These are phyloP conservation scores for Mortierella sp. DNA, from an alignment of 371 early-diverging fungal genomes.

Conservation along the genomic window DNA sequence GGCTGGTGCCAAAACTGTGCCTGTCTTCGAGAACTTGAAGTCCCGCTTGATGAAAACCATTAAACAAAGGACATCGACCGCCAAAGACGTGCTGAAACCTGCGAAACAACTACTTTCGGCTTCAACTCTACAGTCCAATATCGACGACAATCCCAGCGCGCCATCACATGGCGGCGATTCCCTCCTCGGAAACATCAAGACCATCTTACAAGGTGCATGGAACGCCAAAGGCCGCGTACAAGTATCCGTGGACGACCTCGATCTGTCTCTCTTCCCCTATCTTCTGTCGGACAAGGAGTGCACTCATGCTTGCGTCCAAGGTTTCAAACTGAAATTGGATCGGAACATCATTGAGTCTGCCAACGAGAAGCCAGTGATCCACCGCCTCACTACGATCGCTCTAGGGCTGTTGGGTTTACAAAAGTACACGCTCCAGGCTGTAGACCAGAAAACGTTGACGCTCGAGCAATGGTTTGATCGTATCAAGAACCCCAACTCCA, in stretches of 20 bases:
- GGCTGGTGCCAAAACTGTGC: constrained; percentile 47
- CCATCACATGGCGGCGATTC: neutral
- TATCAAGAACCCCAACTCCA: constrained; percentile 31
- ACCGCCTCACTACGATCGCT: constrained; percentile 28
- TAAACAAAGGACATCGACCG: constrained; percentile 37
- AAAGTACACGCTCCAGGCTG: constrained; percentile 35
- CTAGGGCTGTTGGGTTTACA: constrained; percentile 34
- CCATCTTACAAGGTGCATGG: constrained; percentile 23
- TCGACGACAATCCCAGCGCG: neutral
- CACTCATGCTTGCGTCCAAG: constrained; percentile 48
- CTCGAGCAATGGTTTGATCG: constrained; percentile 53
- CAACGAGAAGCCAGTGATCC: constrained; percentile 18
- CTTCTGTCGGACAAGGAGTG: constrained; percentile 51
- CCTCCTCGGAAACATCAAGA: neutral
- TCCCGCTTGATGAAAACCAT: constrained; percentile 23
- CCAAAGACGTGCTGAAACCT: constrained; percentile 29
- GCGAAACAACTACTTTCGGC: constrained; percentile 24
- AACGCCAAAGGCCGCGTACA: constrained; percentile 37
- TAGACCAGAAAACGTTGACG: constrained; percentile 23
- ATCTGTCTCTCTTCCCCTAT: constrained; percentile 50
- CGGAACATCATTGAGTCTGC: constrained; percentile 31
- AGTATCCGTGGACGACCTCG: constrained; percentile 30
- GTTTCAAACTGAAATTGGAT: constrained; percentile 26
- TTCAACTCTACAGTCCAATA: constrained; percentile 19
- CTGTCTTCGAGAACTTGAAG: constrained; percentile 39